A percentile compares a stretch with the other conserved stretches of the same genome.
phyloP scores from a whole-genome alignment of 1,284 basidiomycete species.

The Rhodotorula mucilaginosa region DNA sequence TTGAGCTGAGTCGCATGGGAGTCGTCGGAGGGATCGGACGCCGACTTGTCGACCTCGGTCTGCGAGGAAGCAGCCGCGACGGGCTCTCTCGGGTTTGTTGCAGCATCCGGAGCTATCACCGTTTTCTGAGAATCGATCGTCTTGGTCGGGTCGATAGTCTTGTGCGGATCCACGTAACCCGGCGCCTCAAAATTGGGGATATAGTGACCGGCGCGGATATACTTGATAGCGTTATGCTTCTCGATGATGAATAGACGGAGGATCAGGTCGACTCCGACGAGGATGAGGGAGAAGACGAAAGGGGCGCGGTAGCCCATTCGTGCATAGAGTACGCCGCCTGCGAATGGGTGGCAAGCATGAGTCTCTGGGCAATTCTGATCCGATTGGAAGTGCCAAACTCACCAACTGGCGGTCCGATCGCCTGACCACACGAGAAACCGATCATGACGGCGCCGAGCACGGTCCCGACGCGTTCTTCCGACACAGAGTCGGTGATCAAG shows the following conservation, averaged over 20 bases:
- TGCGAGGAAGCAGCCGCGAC: too few relatives aligned
- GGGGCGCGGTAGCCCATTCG: slow-evolving; percentile 43
- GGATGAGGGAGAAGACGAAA: slow-evolving; percentile 41
- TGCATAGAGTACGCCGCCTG: slow-evolving; percentile 40
- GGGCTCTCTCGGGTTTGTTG: neutral
- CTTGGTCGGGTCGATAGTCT: neutral
- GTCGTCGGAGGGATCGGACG: too few relatives aligned
- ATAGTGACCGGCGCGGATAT: slow-evolving; percentile 24
- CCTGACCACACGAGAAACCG: slow-evolving; percentile 36
- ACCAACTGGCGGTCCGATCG: slow-evolving; percentile 34
- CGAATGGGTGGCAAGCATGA: neutral
- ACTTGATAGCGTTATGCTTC: slow-evolving; percentile 35
- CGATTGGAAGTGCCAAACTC: neutral
- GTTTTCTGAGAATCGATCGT: neutral
- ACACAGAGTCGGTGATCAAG: slow-evolving; percentile 35
- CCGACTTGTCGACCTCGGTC: too few relatives aligned
- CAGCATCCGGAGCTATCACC: neutral
- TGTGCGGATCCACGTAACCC: slow-evolving; percentile 12
- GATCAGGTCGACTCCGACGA: slow-evolving; percentile 37
- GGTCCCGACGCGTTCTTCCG: slow-evolving; percentile 26
- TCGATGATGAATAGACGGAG: slow-evolving; percentile 42
- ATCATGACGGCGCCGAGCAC: slow-evolving; percentile 41
- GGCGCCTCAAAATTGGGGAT: slow-evolving; percentile 36
- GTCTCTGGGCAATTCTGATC: neutral
- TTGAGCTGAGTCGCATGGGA: too few relatives aligned